Evolutionary conservation across 2,329 filamentous ascomycete species (phyloP).

Genomic region (Diplodia sapinea): DNA sequence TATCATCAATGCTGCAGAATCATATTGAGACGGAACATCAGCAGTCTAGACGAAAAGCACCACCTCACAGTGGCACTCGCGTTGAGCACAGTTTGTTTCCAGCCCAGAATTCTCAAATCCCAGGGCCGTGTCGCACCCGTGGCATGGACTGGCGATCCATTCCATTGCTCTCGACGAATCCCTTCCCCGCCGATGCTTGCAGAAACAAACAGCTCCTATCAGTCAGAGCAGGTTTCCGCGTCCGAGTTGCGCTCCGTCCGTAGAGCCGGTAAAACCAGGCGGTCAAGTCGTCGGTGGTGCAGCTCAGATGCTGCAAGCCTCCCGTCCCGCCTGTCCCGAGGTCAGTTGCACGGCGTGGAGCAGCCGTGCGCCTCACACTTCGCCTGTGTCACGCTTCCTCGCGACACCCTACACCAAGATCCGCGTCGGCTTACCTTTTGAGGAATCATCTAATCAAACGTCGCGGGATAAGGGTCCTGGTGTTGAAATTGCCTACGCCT

Average conservation of each 20-base stretch:
- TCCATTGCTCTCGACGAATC: background rate
- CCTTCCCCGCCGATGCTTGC: background rate
- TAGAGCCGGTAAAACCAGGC: background rate
- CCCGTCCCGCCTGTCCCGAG: conserved; percentile 18
- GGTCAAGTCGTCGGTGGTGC: background rate
- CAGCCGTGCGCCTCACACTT: conserved; percentile 13
- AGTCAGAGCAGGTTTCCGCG: background rate
- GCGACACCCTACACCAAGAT: conserved; percentile 13
- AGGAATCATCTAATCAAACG: conserved; percentile 17
- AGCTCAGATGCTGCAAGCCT: conserved; percentile 13
- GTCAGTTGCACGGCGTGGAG: background rate
- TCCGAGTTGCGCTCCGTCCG: background rate
- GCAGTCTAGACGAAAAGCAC: background rate
- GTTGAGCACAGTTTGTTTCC: background rate
- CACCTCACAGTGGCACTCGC: background rate
- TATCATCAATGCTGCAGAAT: conserved; percentile 2
- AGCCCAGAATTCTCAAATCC: background rate
- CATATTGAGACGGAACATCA: too few relatives aligned
- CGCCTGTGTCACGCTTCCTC: conserved; percentile 1
- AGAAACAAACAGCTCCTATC: background rate
- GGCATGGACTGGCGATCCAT: conserved; percentile 1
- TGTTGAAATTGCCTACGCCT: background rate
- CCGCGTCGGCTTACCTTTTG: conserved; percentile 3
- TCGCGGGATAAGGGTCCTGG: background rate
- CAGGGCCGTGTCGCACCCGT: conserved; percentile 1